Conservation (phyloP, 345 rosid species). For the Acer saccharum region DNA sequence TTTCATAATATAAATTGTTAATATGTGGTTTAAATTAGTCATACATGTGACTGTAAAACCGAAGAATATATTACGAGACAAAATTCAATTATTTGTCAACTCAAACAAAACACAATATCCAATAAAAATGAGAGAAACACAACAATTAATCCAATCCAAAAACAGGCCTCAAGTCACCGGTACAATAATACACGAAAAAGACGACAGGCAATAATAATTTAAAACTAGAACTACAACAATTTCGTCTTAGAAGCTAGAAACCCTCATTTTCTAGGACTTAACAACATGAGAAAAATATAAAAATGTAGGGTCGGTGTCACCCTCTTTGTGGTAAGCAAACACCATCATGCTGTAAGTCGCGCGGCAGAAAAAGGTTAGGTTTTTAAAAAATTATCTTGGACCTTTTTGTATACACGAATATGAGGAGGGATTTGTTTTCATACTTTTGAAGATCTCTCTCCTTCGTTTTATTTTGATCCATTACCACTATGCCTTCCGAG, state of each 20-base stretch:
- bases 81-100: background rate
- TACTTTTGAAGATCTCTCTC: too few species aligned
- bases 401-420: too few species aligned
- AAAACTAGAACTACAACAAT: conserved; percentile 28
- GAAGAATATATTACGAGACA: background rate
- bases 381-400: too few species aligned
- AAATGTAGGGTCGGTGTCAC: conserved; percentile 90
- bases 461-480: too few species aligned
- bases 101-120: background rate
- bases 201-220: conserved; percentile 3
- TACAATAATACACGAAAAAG: background rate
- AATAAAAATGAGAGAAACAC: background rate
- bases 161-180: conserved; percentile 1
- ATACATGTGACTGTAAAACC: background rate
- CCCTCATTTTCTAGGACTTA: conserved; percentile 62
- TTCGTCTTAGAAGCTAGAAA: conserved; percentile 5
- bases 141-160: conserved; percentile 2
- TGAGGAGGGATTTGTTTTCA: too few species aligned
- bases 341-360: conserved; percentile 30
- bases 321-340: conserved; percentile 94
- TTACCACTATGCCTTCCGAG: too few species aligned
- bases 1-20: too few species aligned
- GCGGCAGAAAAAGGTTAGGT: too few species aligned
- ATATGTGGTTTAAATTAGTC: too few species aligned
- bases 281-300: conserved; percentile 78